Base-by-base conservation (phyloP, 208 protist genomes). In the Tetramitus jugosus region DNA sequence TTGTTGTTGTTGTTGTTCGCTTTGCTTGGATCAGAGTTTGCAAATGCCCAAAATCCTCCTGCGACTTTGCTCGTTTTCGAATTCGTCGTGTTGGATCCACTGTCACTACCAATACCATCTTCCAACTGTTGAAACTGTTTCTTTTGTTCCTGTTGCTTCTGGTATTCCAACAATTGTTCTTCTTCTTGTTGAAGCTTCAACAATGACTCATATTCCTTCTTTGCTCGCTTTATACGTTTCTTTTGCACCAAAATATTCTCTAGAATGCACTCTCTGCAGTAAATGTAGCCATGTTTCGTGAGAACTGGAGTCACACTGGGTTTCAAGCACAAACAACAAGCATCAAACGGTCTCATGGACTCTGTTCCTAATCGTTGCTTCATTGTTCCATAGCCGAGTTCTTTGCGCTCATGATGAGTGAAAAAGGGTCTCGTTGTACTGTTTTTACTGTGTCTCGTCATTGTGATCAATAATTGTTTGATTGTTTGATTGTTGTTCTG, bases 181-280 rank as follows among this genome's bases (percentile, higher is more conserved):
- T 69, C 8, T n/a, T 69, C 26, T 69, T 45, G 39, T 42, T 67
- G n/a, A 39, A 39, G 61, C 61, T 67, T 14, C 3, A 67, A 17
- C 3, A 26, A 20, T 56, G 10, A 56, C 49, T 56, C 10, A 56
- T 20, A 56, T 20, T 67, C 61, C 8, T 37, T 2, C 37, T 67
- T 67, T 31, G 14, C 37, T 67, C 61, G n/a, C 37, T 69, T 42
- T 43, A 33, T 39, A n/a, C 20, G 20, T 69, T 69, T 69, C 26
- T 45, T 69, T 69, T 69, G 62, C 26, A 26, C 10, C 26, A 69
- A 7, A n/a, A 69, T 43, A 45, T 69, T 69, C 39, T 69, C 62
- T 43, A 69, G 33, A 69, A 69, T 69, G 43, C 62, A 69, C 43
- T 69, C 62, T n/a, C 43, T 43, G 10, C 62, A 69, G 10, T 69